These are phyloP conservation scores for Aspergillus diversus DNA, from an alignment of 495 filamentous ascomycete species.

Conservation along the genomic window DNA sequence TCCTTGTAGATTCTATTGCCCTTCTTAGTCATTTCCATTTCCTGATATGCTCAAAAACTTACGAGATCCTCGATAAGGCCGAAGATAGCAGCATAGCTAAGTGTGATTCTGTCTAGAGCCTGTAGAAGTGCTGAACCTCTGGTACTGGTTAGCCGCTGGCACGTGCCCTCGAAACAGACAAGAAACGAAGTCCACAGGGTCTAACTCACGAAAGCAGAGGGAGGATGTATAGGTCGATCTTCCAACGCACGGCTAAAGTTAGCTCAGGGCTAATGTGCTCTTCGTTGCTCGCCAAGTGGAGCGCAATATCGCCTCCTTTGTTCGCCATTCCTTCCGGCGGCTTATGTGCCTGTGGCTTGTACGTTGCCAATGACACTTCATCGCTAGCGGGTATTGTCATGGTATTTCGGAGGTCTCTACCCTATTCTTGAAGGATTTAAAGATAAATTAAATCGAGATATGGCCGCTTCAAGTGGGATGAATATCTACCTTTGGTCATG, in stretches of 20 bases:
- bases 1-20: not conserved
- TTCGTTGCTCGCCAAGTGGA: not conserved
- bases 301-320: not conserved
- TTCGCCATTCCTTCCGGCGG: no score
- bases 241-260: not conserved
- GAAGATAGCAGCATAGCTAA: not conserved
- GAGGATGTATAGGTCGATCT: not conserved
- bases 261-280: not conserved
- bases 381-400: no score
- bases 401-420: no score
- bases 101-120: not conserved
- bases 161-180: no score
- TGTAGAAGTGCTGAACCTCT: not conserved
- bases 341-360: no score
- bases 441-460: no score
- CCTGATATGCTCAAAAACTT: not conserved
- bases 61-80: not conserved
- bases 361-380: no score
- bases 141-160: not conserved
- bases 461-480: no score
- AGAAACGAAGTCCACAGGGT: not conserved
- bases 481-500: no score
- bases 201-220: not conserved
- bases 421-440: no score
- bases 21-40: no score